Evolutionary conservation across 129 eudicot species (phyloP).

Genomic region (Pseudognaphalium luteoalbum): DNA sequence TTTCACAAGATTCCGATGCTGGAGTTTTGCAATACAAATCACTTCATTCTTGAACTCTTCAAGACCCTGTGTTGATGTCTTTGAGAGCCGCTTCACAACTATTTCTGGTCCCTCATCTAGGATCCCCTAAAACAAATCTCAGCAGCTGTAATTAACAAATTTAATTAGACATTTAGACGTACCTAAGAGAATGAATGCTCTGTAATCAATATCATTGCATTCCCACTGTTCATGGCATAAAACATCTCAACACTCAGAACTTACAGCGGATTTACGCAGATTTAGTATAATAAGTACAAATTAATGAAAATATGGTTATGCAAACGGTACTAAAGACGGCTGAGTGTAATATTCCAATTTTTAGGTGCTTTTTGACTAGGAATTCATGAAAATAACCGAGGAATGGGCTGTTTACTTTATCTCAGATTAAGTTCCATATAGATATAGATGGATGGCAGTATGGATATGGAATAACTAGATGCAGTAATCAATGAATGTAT

Average conservation of each 20-base stretch:
- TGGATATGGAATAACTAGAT: no score
- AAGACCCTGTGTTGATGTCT: constrained; percentile 46
- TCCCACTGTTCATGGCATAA: not conserved
- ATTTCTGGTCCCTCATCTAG: constrained; percentile 49
- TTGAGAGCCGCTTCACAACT: constrained; percentile 59
- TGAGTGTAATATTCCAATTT: not conserved
- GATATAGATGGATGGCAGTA: no score
- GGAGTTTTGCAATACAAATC: constrained; percentile 38
- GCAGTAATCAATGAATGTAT: no score
- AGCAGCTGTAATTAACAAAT: not conserved
- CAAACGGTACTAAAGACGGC: no score
- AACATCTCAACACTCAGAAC: not conserved
- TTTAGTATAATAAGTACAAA: no score
- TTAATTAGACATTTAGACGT: not conserved
- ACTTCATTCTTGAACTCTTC: constrained; percentile 52
- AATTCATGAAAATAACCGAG: no score
- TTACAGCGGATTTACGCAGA: not conserved
- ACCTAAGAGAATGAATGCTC: not conserved
- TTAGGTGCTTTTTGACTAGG: no score
- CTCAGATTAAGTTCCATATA: no score
- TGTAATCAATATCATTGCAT: not conserved
- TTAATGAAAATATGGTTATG: no score
- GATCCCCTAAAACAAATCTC: constrained; percentile 3
- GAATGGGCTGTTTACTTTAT: no score
- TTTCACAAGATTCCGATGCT: constrained; percentile 51